Percentiles rank a stretch among this genome's conserved stretches.
These are phyloP conservation scores for Hagleromyces aurorensis DNA, from an alignment of 805 yeast genomes.

Conservation along the genomic window DNA sequence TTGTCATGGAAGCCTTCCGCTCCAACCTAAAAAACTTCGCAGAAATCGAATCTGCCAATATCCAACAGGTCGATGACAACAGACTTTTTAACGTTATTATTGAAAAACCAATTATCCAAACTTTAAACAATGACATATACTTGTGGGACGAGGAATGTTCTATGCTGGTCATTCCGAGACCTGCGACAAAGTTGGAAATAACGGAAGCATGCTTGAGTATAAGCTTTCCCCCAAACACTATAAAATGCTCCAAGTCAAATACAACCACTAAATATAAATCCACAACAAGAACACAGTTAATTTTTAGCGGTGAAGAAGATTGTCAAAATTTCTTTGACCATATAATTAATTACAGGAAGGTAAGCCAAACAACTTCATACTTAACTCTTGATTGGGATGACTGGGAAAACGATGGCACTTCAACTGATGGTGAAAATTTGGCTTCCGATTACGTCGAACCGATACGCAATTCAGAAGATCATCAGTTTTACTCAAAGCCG, in stretches of 20 bases:
- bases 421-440: too few relatives aligned
- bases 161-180: conserved; percentile 14
- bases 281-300: conserved; percentile 4
- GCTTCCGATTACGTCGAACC: too few relatives aligned
- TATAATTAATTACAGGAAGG: conserved; percentile 17
- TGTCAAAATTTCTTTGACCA: conserved; percentile 6
- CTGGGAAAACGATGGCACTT: too few relatives aligned
- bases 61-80: conserved; percentile 1
- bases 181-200: conserved; percentile 9
- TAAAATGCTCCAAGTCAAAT: conserved; percentile 1
- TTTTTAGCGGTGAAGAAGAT: conserved; percentile 1
- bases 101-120: background rate
- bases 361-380: too few relatives aligned
- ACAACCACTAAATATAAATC: too few relatives aligned
- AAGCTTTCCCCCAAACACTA: conserved; percentile 1
- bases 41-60: too few relatives aligned
- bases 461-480: too few relatives aligned
- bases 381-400: too few relatives aligned
- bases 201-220: too few relatives aligned
- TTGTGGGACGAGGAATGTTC: conserved; percentile 14
- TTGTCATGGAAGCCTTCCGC: too few relatives aligned
- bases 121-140: conserved; percentile 2
- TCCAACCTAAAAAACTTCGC: too few relatives aligned
- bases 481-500: too few relatives aligned
- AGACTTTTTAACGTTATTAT: background rate